Conservation (phyloP, 23 red algal genomes). For the Gracilaria domingensis region DNA sequence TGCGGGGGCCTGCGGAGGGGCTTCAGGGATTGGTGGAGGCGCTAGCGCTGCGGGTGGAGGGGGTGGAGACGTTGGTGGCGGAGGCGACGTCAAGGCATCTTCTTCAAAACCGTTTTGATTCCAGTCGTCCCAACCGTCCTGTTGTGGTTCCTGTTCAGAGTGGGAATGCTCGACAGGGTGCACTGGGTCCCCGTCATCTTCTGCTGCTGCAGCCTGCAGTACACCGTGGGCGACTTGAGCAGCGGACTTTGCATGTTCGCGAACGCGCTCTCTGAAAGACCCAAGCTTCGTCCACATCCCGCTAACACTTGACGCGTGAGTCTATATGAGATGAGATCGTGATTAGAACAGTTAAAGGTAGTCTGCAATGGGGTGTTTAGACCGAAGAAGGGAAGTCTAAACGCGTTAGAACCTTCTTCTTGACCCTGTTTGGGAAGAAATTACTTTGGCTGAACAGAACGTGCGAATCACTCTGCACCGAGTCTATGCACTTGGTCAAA, state of each 20-base stretch:
- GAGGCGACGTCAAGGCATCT: neutral
- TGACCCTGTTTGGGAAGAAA: neutral
- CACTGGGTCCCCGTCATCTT: constrained; percentile 24
- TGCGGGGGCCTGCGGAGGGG: neutral
- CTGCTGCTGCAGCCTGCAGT: constrained; percentile 51
- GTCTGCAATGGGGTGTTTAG: neutral
- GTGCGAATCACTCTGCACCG: too few relatives aligned
- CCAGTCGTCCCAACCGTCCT: constrained; percentile 31
- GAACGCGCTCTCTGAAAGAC: constrained; percentile 58
- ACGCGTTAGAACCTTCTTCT: neutral
- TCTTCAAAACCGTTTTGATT: constrained; percentile 15
- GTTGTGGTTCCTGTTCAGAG: neutral
- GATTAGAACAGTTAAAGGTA: neutral
- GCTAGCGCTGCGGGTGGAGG: neutral
- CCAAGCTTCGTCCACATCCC: constrained; percentile 62
- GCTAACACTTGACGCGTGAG: neutral
- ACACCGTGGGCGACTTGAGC: constrained; percentile 65
- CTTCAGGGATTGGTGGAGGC: neutral
- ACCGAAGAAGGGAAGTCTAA: neutral
- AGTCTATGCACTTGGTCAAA: neutral
- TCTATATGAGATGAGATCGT: neutral
- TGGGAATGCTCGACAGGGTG: neutral
- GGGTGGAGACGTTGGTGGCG: neutral
- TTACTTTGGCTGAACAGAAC: neutral
- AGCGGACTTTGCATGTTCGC: constrained; percentile 65